These are phyloP conservation scores for Ammopiptanthus mongolicus DNA, from an alignment of 306 rosid species.

Conservation along the genomic window DNA sequence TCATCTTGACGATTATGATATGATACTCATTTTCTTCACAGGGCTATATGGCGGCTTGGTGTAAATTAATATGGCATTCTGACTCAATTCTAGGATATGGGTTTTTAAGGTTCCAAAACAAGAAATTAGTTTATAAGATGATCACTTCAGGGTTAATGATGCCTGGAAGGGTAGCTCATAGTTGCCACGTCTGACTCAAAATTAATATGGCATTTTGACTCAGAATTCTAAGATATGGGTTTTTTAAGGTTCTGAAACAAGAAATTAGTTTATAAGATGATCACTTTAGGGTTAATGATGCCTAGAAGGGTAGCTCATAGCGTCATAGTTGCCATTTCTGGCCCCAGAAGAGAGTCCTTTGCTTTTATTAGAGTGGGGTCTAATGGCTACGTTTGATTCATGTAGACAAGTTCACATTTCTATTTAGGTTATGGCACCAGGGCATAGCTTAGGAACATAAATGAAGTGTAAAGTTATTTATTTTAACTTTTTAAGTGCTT, in stretches of 20 bases:
- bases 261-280: not conserved
- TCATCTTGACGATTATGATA: conserved; percentile 1
- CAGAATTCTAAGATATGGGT: no score
- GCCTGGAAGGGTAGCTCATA: conserved; percentile 1
- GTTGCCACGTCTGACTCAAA: not conserved
- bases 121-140: not conserved
- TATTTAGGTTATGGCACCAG: not conserved
- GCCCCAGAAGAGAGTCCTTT: not conserved
- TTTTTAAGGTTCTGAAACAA: not conserved
- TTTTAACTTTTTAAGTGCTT: not conserved
- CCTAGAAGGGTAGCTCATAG: not conserved
- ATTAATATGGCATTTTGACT: no score
- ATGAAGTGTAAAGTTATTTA: not conserved
- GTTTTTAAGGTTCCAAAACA: not conserved
- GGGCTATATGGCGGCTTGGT: not conserved
- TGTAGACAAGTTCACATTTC: not conserved
- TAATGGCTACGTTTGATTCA: not conserved
- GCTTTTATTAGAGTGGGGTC: not conserved
- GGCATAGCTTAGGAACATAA: not conserved
- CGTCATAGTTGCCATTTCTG: not conserved
- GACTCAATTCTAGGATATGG: not conserved
- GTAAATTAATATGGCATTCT: conserved; percentile 11
- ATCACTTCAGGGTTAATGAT: not conserved
- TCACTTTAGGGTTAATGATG: not conserved
- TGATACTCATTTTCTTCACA: conserved; percentile 7